Evolutionary conservation across 2,329 filamentous ascomycete species (phyloP).

Genomic region (Lachnum nothofagi): DNA sequence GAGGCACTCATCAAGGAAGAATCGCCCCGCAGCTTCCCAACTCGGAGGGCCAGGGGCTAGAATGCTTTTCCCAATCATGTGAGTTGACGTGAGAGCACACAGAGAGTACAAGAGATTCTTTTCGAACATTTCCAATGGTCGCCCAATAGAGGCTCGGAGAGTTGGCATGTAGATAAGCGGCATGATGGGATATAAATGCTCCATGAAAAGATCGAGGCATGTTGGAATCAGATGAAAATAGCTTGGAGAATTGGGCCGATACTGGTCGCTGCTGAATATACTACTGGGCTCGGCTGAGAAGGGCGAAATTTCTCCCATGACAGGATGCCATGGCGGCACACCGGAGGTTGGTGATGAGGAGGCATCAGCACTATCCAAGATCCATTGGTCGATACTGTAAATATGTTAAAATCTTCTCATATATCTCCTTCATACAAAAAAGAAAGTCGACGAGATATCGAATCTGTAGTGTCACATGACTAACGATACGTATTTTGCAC

Average conservation of each 20-base stretch:
- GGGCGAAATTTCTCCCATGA: constrained; percentile 33
- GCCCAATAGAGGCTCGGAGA: constrained; percentile 46
- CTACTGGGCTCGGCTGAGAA: constrained; percentile 37
- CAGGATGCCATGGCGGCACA: constrained; percentile 24
- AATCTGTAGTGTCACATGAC: constrained; percentile 3
- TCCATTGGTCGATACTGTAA: constrained; percentile 26
- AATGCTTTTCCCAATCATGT: constrained; percentile 44
- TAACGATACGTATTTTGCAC: not conserved
- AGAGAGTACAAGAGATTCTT: constrained; percentile 50
- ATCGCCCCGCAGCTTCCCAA: constrained; percentile 48
- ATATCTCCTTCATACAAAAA: not conserved
- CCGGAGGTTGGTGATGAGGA: constrained; percentile 15
- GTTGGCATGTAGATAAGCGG: constrained; percentile 55
- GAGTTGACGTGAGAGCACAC: constrained; percentile 50
- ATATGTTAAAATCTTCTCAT: not conserved
- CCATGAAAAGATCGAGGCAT: constrained; percentile 58
- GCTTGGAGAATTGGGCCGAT: constrained; percentile 41
- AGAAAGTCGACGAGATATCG: not conserved
- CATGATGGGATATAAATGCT: constrained; percentile 59
- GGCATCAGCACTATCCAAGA: constrained; percentile 17
- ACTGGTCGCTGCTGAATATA: constrained; percentile 37
- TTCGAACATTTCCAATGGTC: constrained; percentile 35
- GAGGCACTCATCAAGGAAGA: constrained; percentile 54
- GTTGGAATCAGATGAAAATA: constrained; percentile 47
- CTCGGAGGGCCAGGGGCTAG: constrained; percentile 36